A percentile compares a stretch with the other conserved stretches of the same genome.
Evolutionary conservation across 106 monocot species (phyloP).

Genomic region (Platanthera zijinensis): DNA sequence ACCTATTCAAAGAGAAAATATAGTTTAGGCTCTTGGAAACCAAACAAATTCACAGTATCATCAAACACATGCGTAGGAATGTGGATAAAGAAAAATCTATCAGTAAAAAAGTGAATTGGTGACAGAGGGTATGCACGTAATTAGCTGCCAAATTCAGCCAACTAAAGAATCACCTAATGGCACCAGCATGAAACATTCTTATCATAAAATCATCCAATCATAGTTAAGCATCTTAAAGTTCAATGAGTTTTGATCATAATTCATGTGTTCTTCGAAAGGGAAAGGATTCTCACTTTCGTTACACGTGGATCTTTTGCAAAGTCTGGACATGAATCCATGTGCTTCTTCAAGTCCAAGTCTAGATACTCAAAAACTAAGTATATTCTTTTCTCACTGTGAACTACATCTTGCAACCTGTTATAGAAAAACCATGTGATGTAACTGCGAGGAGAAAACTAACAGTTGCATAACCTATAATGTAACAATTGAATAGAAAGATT

Average conservation of each 20-base stretch:
- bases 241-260: neutral
- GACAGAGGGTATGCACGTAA: neutral
- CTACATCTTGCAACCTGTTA: slow-evolving; percentile 92
- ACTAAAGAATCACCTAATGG: neutral
- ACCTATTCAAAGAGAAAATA: neutral
- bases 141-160: neutral
- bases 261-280: neutral
- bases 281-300: slow-evolving; percentile 50
- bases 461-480: neutral
- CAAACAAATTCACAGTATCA: neutral
- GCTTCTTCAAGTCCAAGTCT: slow-evolving; percentile 96
- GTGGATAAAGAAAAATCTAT: neutral
- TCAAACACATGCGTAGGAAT: neutral
- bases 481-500: neutral
- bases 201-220: neutral
- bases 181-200: neutral
- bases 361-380: slow-evolving; percentile 98
- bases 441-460: neutral
- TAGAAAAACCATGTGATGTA: neutral
- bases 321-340: slow-evolving; percentile 97
- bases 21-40: neutral
- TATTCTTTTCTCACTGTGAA: slow-evolving; percentile 90
- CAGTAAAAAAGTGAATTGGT: neutral
- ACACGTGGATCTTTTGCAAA: slow-evolving; percentile 67
- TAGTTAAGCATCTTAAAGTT: neutral